Percentiles rank a stretch among this genome's conserved stretches.
Evolutionary conservation across 768 basidiomycete species (phyloP).

Genomic region (Leucosporidium yakuticum): DNA sequence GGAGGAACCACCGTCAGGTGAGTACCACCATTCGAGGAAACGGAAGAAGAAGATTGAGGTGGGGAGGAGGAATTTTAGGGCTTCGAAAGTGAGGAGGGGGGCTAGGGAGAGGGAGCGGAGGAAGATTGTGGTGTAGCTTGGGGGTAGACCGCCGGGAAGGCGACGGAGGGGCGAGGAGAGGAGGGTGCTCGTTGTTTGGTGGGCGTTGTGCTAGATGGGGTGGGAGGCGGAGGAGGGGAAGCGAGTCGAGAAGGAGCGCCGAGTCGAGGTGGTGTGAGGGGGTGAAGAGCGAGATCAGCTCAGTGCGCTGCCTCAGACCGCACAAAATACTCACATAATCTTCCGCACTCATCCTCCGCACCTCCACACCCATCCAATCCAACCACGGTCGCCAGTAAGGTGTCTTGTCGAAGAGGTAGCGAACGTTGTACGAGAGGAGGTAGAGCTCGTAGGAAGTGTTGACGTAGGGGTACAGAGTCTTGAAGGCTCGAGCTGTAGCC

Average conservation of each 20-base stretch:
- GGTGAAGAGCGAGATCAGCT: neutral
- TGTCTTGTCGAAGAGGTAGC: constrained; percentile 82
- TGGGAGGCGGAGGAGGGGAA: neutral
- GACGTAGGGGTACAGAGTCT: constrained; percentile 69
- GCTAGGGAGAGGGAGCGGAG: constrained; percentile 50
- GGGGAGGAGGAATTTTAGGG: constrained; percentile 69
- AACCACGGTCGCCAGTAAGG: constrained; percentile 89
- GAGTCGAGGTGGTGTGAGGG: neutral
- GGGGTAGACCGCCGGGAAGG: constrained; percentile 15
- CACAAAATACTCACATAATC: constrained; percentile 60
- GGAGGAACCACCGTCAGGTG: constrained; percentile 75
- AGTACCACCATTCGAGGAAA: constrained; percentile 99
- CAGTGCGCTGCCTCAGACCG: too few relatives aligned
- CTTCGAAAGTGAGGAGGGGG: constrained; percentile 66
- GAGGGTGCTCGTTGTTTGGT: constrained; percentile 7
- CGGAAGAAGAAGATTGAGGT: constrained; percentile 91
- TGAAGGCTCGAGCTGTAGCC: constrained; percentile 50
- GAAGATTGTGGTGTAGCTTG: constrained; percentile 18
- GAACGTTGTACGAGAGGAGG: constrained; percentile 74
- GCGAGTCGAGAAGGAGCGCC: too few relatives aligned
- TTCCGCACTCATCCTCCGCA: constrained; percentile 69
- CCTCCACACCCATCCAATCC: constrained; percentile 71
- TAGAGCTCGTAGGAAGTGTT: constrained; percentile 74
- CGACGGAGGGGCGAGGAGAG: constrained; percentile 24
- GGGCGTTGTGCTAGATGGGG: constrained; percentile 16